A percentile compares a stretch with the other conserved stretches of the same genome.
Evolutionary conservation across 148 eudicot genomes (phyloP).

Genomic region (Dysphania ambrosioides): DNA sequence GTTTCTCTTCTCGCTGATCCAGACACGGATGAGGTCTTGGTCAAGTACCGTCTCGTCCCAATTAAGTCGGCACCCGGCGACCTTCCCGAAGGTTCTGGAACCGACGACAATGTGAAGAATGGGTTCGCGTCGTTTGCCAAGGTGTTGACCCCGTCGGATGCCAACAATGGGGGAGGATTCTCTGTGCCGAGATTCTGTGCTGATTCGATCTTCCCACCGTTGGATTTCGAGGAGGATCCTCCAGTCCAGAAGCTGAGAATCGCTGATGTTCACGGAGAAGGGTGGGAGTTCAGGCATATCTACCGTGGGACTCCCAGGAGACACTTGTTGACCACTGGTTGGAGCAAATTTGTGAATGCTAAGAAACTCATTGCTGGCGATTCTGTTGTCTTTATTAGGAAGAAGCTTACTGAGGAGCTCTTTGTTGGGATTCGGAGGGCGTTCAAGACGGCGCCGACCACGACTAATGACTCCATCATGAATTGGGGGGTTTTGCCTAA

Average conservation of each 20-base stretch:
- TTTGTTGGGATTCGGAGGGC: slow-evolving; percentile 56
- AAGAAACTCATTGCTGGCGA: slow-evolving; percentile 70
- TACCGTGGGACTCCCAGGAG: slow-evolving; percentile 83
- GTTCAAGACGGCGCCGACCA: slow-evolving; percentile 21
- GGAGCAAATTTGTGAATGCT: slow-evolving; percentile 80
- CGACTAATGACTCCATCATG: background rate
- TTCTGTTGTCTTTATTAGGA: slow-evolving; percentile 56
- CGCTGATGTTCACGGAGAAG: slow-evolving; percentile 41
- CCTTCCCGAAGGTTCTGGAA: background rate
- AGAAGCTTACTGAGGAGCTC: slow-evolving; percentile 28
- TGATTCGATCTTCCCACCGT: slow-evolving; percentile 61
- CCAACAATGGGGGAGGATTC: slow-evolving; percentile 87
- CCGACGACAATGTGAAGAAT: background rate
- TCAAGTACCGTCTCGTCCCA: slow-evolving; percentile 42
- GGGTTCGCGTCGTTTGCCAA: slow-evolving; percentile 53
- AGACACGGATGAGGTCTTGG: slow-evolving; percentile 56
- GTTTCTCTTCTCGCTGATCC: slow-evolving; percentile 36
- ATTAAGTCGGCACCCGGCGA: background rate
- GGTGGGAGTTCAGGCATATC: slow-evolving; percentile 69
- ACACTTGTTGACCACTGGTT: slow-evolving; percentile 77
- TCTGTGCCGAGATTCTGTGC: slow-evolving; percentile 89
- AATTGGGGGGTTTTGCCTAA: background rate
- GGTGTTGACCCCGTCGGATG: slow-evolving; percentile 73
- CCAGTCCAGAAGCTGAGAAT: slow-evolving; percentile 58
- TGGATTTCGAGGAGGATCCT: slow-evolving; percentile 53